These are phyloP conservation scores for Chytridium lagenaria DNA, from an alignment of 371 early-diverging fungal genomes.

Conservation along the genomic window DNA sequence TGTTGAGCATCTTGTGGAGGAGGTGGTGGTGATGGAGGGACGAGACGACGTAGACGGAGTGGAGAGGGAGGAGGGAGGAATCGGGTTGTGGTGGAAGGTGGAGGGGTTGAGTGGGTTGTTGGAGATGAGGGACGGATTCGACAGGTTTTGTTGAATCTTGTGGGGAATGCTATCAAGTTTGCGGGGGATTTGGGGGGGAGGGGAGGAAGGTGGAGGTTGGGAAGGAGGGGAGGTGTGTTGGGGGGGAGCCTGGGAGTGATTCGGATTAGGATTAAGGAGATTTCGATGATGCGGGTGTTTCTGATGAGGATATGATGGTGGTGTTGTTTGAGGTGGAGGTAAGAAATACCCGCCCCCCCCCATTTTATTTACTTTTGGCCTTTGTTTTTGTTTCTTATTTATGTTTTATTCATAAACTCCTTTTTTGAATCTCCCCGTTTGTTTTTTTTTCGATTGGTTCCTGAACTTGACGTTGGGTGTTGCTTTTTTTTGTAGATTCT, in stretches of 20 bases:
- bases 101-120: not conserved
- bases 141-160: conserved; percentile 32
- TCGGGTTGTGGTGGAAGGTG: no score
- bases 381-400: no score
- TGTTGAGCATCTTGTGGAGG: not conserved
- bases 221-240: not conserved
- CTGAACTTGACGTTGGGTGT: not conserved
- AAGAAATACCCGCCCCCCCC: no score
- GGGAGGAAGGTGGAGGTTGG: not conserved
- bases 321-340: no score
- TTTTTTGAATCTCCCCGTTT: not conserved
- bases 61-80: not conserved
- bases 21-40: not conserved
- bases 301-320: no score
- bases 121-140: conserved; percentile 12
- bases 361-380: no score
- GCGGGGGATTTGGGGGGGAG: not conserved
- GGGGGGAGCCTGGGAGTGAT: no score
- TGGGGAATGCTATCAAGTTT: conserved; percentile 35
- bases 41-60: not conserved
- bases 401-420: no score
- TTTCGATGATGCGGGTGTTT: no score
- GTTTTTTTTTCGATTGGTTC: not conserved
- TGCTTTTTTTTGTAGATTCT: conserved; percentile 52
- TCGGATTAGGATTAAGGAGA: no score